A percentile compares a stretch with the other conserved stretches of the same genome.
Evolutionary conservation across 257 asterid genomes (phyloP).

Genomic region (Voacanga thouarsii): DNA sequence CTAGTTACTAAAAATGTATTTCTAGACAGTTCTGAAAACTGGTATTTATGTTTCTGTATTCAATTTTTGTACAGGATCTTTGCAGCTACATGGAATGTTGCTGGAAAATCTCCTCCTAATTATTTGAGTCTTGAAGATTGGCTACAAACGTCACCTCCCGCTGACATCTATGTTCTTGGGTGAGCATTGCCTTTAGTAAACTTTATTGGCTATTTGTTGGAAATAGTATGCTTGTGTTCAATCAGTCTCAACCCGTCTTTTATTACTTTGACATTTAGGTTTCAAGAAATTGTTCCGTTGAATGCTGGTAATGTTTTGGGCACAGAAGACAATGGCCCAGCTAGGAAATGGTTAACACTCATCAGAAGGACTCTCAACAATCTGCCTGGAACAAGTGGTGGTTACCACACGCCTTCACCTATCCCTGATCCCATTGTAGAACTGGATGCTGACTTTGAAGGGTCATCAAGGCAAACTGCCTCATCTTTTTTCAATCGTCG

Average conservation of each 20-base stretch:
- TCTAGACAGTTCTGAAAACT: not conserved
- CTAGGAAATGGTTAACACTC: constrained; percentile 82
- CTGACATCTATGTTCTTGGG: constrained; percentile 97
- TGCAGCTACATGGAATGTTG: constrained; percentile 99
- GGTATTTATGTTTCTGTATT: not conserved
- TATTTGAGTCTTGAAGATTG: constrained; percentile 82
- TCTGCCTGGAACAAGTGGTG: constrained; percentile 62
- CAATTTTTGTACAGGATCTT: constrained; percentile 47
- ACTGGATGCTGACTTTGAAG: constrained; percentile 84
- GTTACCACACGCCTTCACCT: constrained; percentile 71
- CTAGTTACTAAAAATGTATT: not conserved
- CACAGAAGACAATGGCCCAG: constrained; percentile 94
- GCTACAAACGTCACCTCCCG: constrained; percentile 96
- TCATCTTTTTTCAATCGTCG: constrained; percentile 64
- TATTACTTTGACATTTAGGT: constrained; percentile 46
- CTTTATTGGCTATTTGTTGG: not conserved
- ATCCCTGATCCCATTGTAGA: constrained; percentile 75
- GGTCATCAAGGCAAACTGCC: constrained; percentile 42
- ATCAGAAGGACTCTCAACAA: constrained; percentile 67
- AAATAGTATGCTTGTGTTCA: not conserved
- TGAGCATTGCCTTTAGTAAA: constrained; percentile 25
- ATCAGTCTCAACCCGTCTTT: not conserved
- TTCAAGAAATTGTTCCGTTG: constrained; percentile 97
- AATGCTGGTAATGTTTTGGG: constrained; percentile 98
- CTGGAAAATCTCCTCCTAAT: constrained; percentile 89